Conservation (phyloP, 768 basidiomycete species). For the Suillus sp. region DNA sequence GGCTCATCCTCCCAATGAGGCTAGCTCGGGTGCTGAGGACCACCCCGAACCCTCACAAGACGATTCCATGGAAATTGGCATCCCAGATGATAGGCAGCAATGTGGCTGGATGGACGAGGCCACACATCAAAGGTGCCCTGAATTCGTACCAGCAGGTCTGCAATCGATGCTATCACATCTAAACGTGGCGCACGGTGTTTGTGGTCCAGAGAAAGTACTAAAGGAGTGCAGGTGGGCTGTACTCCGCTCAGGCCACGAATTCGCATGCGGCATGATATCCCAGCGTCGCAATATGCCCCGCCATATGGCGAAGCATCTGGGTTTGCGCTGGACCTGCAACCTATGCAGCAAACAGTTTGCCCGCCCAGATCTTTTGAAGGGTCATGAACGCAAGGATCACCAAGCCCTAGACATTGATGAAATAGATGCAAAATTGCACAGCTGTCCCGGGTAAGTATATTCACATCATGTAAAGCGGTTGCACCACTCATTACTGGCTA, state of each 20-base stretch:
- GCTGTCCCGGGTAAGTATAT: not conserved
- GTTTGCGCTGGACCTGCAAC: slow-evolving; percentile 18
- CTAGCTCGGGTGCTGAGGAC: slow-evolving; percentile 6
- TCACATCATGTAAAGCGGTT: not conserved
- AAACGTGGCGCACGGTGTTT: slow-evolving; percentile 14
- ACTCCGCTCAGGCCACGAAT: slow-evolving; percentile 5
- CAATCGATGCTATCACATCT: slow-evolving; percentile 23
- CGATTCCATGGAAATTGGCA: slow-evolving; percentile 6
- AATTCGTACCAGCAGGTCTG: slow-evolving; percentile 8
- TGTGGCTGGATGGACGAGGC: slow-evolving; percentile 16
- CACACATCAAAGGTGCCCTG: slow-evolving; percentile 2
- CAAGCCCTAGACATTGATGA: not conserved
- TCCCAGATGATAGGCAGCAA: too few relatives aligned
- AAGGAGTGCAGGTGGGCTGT: slow-evolving; percentile 14
- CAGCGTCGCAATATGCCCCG: slow-evolving; percentile 21
- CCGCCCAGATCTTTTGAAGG: slow-evolving; percentile 21
- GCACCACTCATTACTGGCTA: not conserved
- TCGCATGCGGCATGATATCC: slow-evolving; percentile 6
- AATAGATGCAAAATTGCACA: not conserved
- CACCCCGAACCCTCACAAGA: slow-evolving; percentile 15
- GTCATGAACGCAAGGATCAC: slow-evolving; percentile 22
- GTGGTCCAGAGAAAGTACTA: not conserved
- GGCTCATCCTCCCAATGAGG: slow-evolving; percentile 1
- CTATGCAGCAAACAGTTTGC: slow-evolving; percentile 26
- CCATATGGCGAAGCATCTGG: slow-evolving; percentile 24